A percentile compares a stretch with the other conserved stretches of the same genome.
Evolutionary conservation across 108 stramenopile genomes (phyloP).

Genomic region (Epipyxis sp.): DNA sequence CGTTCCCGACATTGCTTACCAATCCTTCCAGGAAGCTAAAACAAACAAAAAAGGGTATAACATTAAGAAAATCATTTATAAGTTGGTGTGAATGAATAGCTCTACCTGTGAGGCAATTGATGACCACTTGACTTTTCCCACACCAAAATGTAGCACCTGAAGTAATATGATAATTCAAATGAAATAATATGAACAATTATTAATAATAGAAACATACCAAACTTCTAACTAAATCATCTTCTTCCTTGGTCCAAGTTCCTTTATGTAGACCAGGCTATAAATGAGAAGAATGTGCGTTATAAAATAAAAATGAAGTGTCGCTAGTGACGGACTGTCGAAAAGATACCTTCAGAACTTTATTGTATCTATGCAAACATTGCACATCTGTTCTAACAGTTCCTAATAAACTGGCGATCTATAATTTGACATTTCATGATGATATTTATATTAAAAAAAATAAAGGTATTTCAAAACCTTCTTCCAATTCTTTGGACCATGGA

Average conservation of each 20-base stretch:
- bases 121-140: conserved; percentile 56
- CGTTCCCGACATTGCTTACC: conserved; percentile 98
- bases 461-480: conserved; percentile 61
- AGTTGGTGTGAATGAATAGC: background rate
- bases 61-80: background rate
- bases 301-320: background rate
- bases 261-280: conserved; percentile 72
- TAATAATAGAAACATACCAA: background rate
- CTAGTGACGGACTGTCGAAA: background rate
- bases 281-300: background rate
- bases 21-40: conserved; percentile 65
- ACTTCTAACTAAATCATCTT: conserved; percentile 68
- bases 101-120: conserved; percentile 42
- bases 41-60: background rate
- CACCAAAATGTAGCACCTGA: conserved; percentile 42
- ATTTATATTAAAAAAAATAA: conserved; percentile 43
- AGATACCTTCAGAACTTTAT: conserved; percentile 65
- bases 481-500: conserved; percentile 87
- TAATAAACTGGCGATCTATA: background rate
- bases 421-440: conserved; percentile 48
- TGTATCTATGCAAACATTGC: conserved; percentile 88
- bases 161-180: background rate
- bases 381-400: conserved; percentile 45
- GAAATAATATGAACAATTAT: background rate
- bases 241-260: conserved; percentile 86